phyloP scores from a whole-genome alignment of 2,329 filamentous ascomycete species.

The Neonectria sp. region DNA sequence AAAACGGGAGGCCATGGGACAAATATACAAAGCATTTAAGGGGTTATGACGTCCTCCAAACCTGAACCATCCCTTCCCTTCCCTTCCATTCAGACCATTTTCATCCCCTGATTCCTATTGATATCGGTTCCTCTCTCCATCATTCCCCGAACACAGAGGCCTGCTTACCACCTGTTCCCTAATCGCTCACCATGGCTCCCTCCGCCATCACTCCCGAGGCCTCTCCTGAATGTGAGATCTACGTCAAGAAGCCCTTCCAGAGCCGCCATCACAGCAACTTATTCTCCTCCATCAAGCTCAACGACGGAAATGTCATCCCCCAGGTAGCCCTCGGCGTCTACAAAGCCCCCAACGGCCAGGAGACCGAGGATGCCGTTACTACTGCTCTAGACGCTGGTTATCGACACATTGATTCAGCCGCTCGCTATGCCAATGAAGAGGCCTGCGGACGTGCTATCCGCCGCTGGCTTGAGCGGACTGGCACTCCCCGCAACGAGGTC shows the following conservation, averaged over 20 bases:
- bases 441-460: conserved; percentile 81
- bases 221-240: conserved; percentile 51
- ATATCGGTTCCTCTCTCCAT: not conserved
- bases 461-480: conserved; percentile 75
- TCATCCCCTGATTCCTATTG: conserved; percentile 13
- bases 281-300: conserved; percentile 70
- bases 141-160: conserved; percentile 22
- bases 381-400: conserved; percentile 72
- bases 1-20: conserved; percentile 7
- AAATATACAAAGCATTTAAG: conserved; percentile 38
- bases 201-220: conserved; percentile 54
- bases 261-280: conserved; percentile 46
- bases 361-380: conserved; percentile 73
- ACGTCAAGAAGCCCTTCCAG: conserved; percentile 49
- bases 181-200: conserved; percentile 52
- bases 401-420: conserved; percentile 69
- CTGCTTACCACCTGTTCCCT: conserved; percentile 4
- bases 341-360: conserved; percentile 64
- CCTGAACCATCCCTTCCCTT: conserved; percentile 1
- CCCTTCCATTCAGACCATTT: conserved; percentile 10
- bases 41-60: conserved; percentile 23
- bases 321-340: conserved; percentile 64
- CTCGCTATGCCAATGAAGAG: conserved; percentile 75
- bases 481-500: conserved; percentile 76
- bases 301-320: conserved; percentile 80